Evolutionary conservation across 106 monocot genomes (phyloP).

Genomic region (Allium cepa): DNA sequence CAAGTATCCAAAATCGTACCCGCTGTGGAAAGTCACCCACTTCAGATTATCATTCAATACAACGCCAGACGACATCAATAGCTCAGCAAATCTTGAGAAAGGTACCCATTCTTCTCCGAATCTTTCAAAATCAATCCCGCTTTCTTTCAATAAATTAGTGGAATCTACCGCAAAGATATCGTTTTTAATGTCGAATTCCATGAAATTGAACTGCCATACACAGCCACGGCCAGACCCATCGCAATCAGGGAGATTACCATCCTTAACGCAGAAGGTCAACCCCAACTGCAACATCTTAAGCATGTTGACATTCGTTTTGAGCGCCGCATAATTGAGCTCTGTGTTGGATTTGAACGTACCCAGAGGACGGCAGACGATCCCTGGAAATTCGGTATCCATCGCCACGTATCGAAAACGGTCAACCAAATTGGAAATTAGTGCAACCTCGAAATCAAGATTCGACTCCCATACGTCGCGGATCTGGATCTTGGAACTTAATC

Average conservation of each 20-base stretch:
- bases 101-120: conserved; percentile 31
- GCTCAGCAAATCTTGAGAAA: conserved; percentile 30
- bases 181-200: conserved; percentile 19
- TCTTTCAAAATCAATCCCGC: conserved; percentile 40
- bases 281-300: conserved; percentile 55
- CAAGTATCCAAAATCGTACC: conserved; percentile 49
- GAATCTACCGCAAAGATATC: conserved; percentile 42
- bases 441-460: conserved; percentile 45
- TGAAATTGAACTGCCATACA: conserved; percentile 46
- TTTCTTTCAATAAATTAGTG: conserved; percentile 35
- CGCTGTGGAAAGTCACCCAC: conserved; percentile 51
- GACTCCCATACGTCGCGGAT: conserved; percentile 56
- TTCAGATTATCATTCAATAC: conserved; percentile 40
- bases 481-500: conserved; percentile 16
- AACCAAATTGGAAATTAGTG: conserved; percentile 32
- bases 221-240: conserved; percentile 25
- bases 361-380: conserved; percentile 37
- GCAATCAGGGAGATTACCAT: conserved; percentile 38
- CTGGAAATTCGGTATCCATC: conserved; percentile 30
- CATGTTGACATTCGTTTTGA: conserved; percentile 56
- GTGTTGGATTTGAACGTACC: conserved; percentile 28
- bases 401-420: conserved; percentile 35
- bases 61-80: conserved; percentile 51
- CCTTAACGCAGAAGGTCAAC: conserved; percentile 43
- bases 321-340: conserved; percentile 36